These are phyloP conservation scores for Hydrangea macrophylla DNA, from an alignment of 148 eudicot genomes.

Conservation along the genomic window DNA sequence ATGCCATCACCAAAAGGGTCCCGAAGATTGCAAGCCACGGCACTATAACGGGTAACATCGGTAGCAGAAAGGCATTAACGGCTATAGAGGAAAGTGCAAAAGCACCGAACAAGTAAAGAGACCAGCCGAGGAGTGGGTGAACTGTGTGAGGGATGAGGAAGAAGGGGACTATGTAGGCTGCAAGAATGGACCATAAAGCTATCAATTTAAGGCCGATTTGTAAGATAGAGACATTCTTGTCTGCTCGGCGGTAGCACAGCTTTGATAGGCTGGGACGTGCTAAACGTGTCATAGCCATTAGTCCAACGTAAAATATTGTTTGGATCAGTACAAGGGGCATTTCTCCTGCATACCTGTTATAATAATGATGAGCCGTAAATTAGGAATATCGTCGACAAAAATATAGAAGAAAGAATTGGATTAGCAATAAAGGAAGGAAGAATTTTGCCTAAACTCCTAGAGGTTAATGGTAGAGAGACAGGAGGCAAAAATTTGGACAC, in stretches of 20 bases:
- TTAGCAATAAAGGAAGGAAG: neutral
- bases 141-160: slow-evolving; percentile 68
- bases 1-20: slow-evolving; percentile 70
- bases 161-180: slow-evolving; percentile 67
- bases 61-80: slow-evolving; percentile 61
- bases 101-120: slow-evolving; percentile 66
- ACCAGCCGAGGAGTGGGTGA: slow-evolving; percentile 92
- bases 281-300: slow-evolving; percentile 61
- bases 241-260: slow-evolving; percentile 63
- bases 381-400: too few species aligned
- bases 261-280: slow-evolving; percentile 81
- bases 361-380: neutral
- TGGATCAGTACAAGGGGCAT: slow-evolving; percentile 59
- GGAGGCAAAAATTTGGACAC: neutral
- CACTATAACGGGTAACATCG: slow-evolving; percentile 50
- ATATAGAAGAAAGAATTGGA: neutral
- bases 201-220: slow-evolving; percentile 52
- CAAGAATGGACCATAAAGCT: slow-evolving; percentile 55
- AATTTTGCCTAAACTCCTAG: neutral
- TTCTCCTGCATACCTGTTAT: slow-evolving; percentile 75
- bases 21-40: slow-evolving; percentile 75
- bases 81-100: slow-evolving; percentile 55
- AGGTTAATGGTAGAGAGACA: neutral
- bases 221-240: slow-evolving; percentile 48
- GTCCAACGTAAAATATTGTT: slow-evolving; percentile 57